Evolutionary conservation across 1,284 basidiomycete species (phyloP).

Genomic region (Heterobasidion occidentale): DNA sequence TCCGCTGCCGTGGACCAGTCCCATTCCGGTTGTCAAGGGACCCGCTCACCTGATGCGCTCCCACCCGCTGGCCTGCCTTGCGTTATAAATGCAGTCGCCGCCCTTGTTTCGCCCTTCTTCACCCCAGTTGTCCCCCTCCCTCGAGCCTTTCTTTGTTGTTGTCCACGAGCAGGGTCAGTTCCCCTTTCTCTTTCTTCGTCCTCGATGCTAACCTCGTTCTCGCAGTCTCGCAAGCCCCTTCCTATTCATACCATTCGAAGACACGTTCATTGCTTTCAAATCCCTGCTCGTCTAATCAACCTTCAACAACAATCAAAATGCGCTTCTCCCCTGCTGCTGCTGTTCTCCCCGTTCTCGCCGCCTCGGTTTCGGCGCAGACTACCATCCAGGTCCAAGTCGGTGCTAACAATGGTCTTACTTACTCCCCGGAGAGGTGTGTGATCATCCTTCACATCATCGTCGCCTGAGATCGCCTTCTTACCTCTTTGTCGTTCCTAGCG

Average conservation of each 20-base stretch:
- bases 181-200: slow-evolving; percentile 6
- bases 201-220: not conserved
- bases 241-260: not conserved
- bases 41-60: not conserved
- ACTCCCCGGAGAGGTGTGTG: slow-evolving; percentile 26
- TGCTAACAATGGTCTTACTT: slow-evolving; percentile 31
- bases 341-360: slow-evolving; percentile 10
- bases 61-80: not conserved
- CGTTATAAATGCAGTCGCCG: not conserved
- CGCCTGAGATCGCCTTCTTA: not conserved
- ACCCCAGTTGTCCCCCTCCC: slow-evolving; percentile 10
- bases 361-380: slow-evolving; percentile 6
- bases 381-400: slow-evolving; percentile 35
- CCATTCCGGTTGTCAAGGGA: not conserved
- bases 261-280: not conserved
- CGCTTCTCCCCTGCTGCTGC: slow-evolving; percentile 13
- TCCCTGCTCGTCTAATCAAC: not conserved
- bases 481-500: slow-evolving; percentile 1
- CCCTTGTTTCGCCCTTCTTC: not conserved
- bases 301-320: slow-evolving; percentile 13
- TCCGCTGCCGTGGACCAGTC: no score
- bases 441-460: not conserved
- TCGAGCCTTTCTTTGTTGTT: slow-evolving; percentile 16
- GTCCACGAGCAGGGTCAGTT: slow-evolving; percentile 24
- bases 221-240: slow-evolving; percentile 5